Evolutionary conservation across 2,329 filamentous ascomycete genomes (phyloP), one percentile per base, ranked within the genome.

Genomic region (Exophiala alcalophila): DNA sequence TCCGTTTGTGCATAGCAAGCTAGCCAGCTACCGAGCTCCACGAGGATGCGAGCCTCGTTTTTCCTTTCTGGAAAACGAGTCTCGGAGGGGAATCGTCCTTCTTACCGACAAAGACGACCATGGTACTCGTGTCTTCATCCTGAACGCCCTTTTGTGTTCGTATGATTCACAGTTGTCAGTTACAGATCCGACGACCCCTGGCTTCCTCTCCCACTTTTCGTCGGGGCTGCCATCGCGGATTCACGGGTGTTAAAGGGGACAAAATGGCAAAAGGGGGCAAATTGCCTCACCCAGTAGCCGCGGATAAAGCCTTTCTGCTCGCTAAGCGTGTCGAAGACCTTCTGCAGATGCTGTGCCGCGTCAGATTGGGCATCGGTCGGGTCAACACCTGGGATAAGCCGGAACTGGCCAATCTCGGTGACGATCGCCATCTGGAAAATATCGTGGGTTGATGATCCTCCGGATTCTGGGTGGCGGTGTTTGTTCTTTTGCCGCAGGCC

Each of bases 371-470:
- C 5, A 7, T 39, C 12, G 10, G 14, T 26, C 12, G 19, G 41
- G 23, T 44, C 23, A 14, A 23, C 16, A 10, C 26, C 41, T 7
- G 9, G n/a, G 4, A 28, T 25, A 4, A 44, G 41, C 15, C 12
- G 10, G 20, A 44, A 34, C 11, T 28, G 21, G 11, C 21, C 34
- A n/a, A 31, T 44, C 27, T 44, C 34, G 9, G 41, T 39, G 12
- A 21, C 32, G 20, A 25, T 14, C 5, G 33, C 4, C 40, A 35
- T 44, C 9, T n/a, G 27, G 12, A 7, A 20, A 25, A 20, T 31
- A 12, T 31, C 15, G 4, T 5, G 2, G n/a, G n/a, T n/a, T n/a
- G n/a, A n/a, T n/a, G n/a, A n/a, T n/a, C n/a, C n/a, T n/a, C n/a
- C n/a, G n/a, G n/a, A n/a, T n/a, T n/a, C n/a, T n/a, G n/a, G n/a